Base-by-base conservation (phyloP, 1,284 basidiomycete genomes). In the Trichosporon sp. region DNA sequence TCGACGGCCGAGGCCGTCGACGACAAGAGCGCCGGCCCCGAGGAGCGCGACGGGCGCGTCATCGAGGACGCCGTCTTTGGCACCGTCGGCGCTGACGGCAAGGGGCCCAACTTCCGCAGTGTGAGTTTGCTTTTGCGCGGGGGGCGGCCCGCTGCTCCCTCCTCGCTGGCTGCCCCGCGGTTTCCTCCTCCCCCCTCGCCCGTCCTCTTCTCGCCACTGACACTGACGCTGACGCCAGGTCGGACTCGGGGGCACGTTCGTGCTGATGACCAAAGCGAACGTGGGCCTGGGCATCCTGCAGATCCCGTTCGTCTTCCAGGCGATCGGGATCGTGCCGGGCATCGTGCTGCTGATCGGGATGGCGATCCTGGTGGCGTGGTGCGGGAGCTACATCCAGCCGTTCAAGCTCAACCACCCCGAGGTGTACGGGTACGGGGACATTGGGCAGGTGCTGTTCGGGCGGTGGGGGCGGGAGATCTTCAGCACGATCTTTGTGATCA, bases 201-300 rank as follows among this genome's bases (percentile, higher is more conserved):
- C 35, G 11, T 21, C 44, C 6, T n/a, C 44, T 47, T 21, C 44
- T 21, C 6, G n/a, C n/a, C 53, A 21, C 34, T 56, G 12, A 60
- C 62, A 12, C 23, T n/a, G 23, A 38, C 34, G 47, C 47, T 51
- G 12, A 51, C 47, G 7, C 11, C 21, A 72, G 68, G 31, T 72
- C 72, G 53, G 75, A 66, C 3, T 70, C 71, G 32, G 44, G 34
- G 63, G 73, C 68, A 13, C 70, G 68, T 58, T 72, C 56, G 72
- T 75, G 29, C 72, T 79, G 32, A 73, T 73, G 72, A 73, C 77
- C 44, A 72, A 76, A 70, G 73, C 75, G 8, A 77, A 78, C 70
- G 75, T 81, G 44, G 79, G 76, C 62, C 71, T 80, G 21, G 78
- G 78, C 67, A 77, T 80, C 2, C 69, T 79, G 25, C 74, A 76